A percentile compares a stretch with the other conserved stretches of the same genome.
phyloP scores from a whole-genome alignment of 202 grass and related monocot genomes.

The Cymbopogon flexuosus region DNA sequence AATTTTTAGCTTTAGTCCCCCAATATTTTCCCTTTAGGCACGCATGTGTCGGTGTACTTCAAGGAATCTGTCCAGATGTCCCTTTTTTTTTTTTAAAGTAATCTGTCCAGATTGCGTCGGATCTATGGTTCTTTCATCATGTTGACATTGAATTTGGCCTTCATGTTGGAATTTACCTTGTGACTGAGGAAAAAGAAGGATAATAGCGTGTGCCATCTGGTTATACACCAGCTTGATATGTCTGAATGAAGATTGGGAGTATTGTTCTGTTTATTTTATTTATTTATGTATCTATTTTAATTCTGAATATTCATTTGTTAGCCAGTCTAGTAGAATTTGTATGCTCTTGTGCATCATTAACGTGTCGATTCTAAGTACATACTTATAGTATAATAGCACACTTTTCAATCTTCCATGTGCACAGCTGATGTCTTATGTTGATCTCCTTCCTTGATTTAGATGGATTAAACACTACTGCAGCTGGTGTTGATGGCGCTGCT shows the following conservation, averaged over 20 bases:
- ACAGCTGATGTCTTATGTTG: neutral
- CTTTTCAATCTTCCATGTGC: neutral
- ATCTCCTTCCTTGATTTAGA: constrained; percentile 28
- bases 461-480: constrained; percentile 30
- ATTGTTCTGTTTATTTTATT: neutral
- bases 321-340: neutral
- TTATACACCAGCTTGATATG: neutral
- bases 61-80: neutral
- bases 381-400: neutral
- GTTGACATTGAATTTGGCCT: neutral
- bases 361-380: neutral
- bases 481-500: constrained; percentile 15
- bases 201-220: neutral
- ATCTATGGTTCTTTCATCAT: neutral
- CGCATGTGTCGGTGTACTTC: neutral
- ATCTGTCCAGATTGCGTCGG: neutral
- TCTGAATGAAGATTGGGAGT: neutral
- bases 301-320: neutral
- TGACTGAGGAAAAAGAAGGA: neutral
- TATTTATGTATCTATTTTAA: neutral
- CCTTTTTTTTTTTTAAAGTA: too few relatives aligned
- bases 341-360: neutral
- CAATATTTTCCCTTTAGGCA: too few relatives aligned
- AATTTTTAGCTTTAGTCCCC: neutral
- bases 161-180: neutral